phyloP scores from a whole-genome alignment of 2,329 filamentous ascomycete genomes.

The Pseudogymnoascus sp. region DNA sequence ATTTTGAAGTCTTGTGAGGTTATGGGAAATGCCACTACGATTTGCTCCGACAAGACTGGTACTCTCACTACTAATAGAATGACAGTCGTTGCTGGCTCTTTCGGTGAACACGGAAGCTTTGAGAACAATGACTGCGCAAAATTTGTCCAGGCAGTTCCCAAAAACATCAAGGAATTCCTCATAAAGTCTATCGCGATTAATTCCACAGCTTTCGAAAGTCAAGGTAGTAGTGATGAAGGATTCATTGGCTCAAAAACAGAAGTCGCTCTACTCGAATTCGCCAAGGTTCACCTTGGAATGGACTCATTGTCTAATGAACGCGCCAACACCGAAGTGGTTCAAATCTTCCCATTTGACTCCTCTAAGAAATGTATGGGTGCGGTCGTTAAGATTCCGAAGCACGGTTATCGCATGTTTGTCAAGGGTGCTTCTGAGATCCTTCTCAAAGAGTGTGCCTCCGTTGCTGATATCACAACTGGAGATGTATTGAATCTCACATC shows the following conservation, averaged over 20 bases:
- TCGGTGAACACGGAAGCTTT: slow-evolving; percentile 42
- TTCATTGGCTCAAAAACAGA: slow-evolving; percentile 75
- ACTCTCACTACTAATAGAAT: slow-evolving; percentile 58
- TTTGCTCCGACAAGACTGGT: not conserved
- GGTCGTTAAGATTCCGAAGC: slow-evolving; percentile 43
- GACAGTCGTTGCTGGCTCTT: slow-evolving; percentile 65
- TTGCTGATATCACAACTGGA: slow-evolving; percentile 50
- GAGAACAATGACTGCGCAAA: slow-evolving; percentile 31
- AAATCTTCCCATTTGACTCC: slow-evolving; percentile 36
- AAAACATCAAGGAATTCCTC: slow-evolving; percentile 33
- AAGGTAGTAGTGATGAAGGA: slow-evolving; percentile 46
- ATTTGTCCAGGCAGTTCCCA: slow-evolving; percentile 30
- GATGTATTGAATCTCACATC: slow-evolving; percentile 46
- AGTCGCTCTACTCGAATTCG: slow-evolving; percentile 62
- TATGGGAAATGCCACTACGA: slow-evolving; percentile 55
- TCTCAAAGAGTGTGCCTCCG: slow-evolving; percentile 34
- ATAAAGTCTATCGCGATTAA: slow-evolving; percentile 47
- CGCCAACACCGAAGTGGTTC: slow-evolving; percentile 49
- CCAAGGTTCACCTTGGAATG: slow-evolving; percentile 57
- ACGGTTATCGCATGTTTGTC: slow-evolving; percentile 39
- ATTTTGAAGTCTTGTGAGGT: slow-evolving; percentile 60
- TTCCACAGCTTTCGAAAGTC: slow-evolving; percentile 45
- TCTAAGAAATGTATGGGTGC: slow-evolving; percentile 60
- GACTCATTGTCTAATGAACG: slow-evolving; percentile 53
- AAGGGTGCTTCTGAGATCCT: slow-evolving; percentile 49